Evolutionary conservation across 805 yeast species (phyloP).

Genomic region (Candida chauliodis): DNA sequence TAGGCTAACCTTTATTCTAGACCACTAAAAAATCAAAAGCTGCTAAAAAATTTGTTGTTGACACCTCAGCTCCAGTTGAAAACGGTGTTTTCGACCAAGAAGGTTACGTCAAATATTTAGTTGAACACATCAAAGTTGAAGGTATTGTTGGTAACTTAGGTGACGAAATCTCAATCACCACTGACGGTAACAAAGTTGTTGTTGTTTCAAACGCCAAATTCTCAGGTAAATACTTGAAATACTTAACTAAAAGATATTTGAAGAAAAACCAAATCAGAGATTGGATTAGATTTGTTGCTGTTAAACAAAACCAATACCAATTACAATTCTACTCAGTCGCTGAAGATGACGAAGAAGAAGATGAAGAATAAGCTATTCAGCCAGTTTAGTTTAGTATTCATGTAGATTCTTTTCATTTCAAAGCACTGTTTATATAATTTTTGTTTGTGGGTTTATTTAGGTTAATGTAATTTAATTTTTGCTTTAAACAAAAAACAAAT

Average conservation of each 20-base stretch:
- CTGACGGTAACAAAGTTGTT: constrained; percentile 84
- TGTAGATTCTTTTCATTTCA: constrained; percentile 4
- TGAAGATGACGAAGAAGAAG: constrained; percentile 87
- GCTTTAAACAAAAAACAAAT: background rate
- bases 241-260: constrained; percentile 99
- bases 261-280: constrained; percentile 99
- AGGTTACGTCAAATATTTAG: constrained; percentile 95
- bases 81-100: constrained; percentile 97
- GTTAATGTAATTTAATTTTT: constrained; percentile 5
- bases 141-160: constrained; percentile 96
- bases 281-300: constrained; percentile 98
- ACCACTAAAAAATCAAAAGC: constrained; percentile 68
- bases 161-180: constrained; percentile 82
- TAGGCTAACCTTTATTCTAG: constrained; percentile 67
- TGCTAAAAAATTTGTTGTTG: constrained; percentile 90
- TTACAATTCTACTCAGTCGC: constrained; percentile 99
- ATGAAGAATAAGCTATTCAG: constrained; percentile 62
- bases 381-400: constrained; percentile 6
- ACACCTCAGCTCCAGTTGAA: constrained; percentile 95
- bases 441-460: constrained; percentile 9
- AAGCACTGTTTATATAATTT: background rate
- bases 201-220: constrained; percentile 90
- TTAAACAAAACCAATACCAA: constrained; percentile 92
- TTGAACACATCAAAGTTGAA: constrained; percentile 99
- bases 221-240: constrained; percentile 99